Evolutionary conservation across 2,329 filamentous ascomycete species (phyloP), one percentile per base, ranked within the genome.

Genomic region (Proliferodiscus dingleyae): DNA sequence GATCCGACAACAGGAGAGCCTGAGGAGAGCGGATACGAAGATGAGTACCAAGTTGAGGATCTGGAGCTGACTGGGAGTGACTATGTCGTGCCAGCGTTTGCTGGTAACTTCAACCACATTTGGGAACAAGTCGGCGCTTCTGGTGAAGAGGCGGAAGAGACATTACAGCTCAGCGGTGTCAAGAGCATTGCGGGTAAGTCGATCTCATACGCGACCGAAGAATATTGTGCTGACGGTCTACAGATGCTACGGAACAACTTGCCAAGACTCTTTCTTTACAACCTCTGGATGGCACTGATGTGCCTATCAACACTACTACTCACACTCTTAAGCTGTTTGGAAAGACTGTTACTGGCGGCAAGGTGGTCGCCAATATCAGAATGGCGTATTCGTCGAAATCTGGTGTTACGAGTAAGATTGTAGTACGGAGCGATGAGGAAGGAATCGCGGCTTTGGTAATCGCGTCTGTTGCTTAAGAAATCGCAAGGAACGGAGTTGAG

Each of bases 31-130:
- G 93, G 93, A 37, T 97, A 97, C 66, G 91, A 97, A 43, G 93
- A 98, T 62, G 93, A 98, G 70, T 98, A 98, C 64, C 88, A 96
- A 70, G 86, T 97, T 49, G 89, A 93, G 51, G 89, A 96, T 64
- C 81, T 97, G 50, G 90, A 96, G 51, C 80, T 98, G 50, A 78
- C 81, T 15, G 93, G 91, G 47, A 89, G 89, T 56, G 93, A 98
- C 67, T 98, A 96, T 68, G 82, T 98, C 51, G 78, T 95, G 38
- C 93, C 93, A 16, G 85, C 89, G 2, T 98, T 95, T 66, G 90
- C 90, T 15, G 87, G 90, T 65, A 95, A 89, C 74, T 98, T 97
- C 65, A 89, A 87, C 64, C 89, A 95, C 61, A 80, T 97, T 38
- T 98, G 91, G 91, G 89, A 95, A 67, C 88, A 95, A 68, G 81